phyloP scores from a whole-genome alignment of 202 grass and related monocot species.

The Brachypodium distachyon region DNA sequence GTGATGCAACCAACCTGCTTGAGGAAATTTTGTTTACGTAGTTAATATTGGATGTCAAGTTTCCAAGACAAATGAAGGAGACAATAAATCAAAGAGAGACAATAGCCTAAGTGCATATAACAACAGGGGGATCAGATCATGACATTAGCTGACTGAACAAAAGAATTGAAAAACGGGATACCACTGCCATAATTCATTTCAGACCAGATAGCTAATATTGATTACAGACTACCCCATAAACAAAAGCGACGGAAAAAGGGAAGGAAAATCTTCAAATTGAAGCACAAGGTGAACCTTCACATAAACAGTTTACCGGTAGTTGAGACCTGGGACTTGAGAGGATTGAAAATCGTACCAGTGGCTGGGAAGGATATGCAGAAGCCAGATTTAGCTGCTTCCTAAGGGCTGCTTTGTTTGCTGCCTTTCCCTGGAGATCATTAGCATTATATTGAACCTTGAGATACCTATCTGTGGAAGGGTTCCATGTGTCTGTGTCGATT shows the following conservation, averaged over 20 bases:
- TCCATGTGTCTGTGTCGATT: constrained; percentile 94
- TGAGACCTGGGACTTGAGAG: neutral
- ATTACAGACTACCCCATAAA: neutral
- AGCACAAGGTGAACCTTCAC: neutral
- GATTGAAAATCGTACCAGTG: constrained; percentile 46
- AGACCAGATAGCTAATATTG: neutral
- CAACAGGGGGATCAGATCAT: neutral
- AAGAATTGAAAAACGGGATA: neutral
- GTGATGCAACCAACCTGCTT: constrained; percentile 88
- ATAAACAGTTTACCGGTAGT: neutral
- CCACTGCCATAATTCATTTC: neutral
- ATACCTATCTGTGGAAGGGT: constrained; percentile 72
- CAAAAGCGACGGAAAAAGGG: neutral
- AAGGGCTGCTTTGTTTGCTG: constrained; percentile 74
- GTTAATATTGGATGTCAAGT: neutral
- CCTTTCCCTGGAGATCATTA: constrained; percentile 72
- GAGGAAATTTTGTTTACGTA: constrained; percentile 19
- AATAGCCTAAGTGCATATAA: neutral
- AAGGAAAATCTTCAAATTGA: constrained; percentile 15
- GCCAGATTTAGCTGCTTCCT: constrained; percentile 65
- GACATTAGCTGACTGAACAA: neutral
- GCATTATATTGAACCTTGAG: constrained; percentile 57
- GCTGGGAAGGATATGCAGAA: constrained; percentile 51
- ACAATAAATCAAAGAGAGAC: neutral
- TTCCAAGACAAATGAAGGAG: neutral